Base-by-base conservation (phyloP, 768 basidiomycete genomes). In the Suillus placidus region DNA sequence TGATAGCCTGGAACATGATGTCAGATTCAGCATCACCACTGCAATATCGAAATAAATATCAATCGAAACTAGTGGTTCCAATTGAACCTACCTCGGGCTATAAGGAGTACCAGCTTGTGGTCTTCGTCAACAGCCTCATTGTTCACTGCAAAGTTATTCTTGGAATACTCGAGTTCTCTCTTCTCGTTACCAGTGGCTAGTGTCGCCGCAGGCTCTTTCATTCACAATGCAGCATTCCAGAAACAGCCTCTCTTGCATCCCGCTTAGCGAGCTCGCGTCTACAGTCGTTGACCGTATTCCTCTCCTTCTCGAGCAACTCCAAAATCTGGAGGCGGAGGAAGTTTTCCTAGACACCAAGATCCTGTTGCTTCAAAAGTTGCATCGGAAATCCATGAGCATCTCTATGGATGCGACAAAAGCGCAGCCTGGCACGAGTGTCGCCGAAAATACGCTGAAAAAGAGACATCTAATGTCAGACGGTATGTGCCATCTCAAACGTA, bases 221-320 rank as follows among this genome's bases (percentile, higher is more conserved):
- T 35, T n/a, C 35, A 37, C 14, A 1, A 57, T 57, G 56, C 56
- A 57, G 35, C 56, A 37, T 23, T 14, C n/a, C 56, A 37, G 35
- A 57, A 37, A 57, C 35, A 37, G 12, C n/a, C n/a, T 57, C 56
- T 4, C 35, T 16, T 23, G 6, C n/a, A 16, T 37, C n/a, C 55
- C 55, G 13, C 55, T 55, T 7, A 37, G 55, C 55, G 55, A 37
- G n/a, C 55, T 57, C 35, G 55, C 35, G 7, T 57, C 55, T 16
- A 57, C 55, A 14, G n/a, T 35, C 35, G 55, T 35, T n/a, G 55
- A 57, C 10, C 55, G n/a, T 23, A 37, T 35, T 16, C 55, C 55
- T 23, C 35, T 37, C 55, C 55, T 57, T 23, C 55, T 57, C 13
- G 55, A 57, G 35, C 55, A 57, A 57, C 55, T 57, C 14, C 55